Percentiles rank a stretch among this genome's conserved stretches.
phyloP scores from a whole-genome alignment of 805 yeast genomes.

The Lipomyces mesembrius region DNA sequence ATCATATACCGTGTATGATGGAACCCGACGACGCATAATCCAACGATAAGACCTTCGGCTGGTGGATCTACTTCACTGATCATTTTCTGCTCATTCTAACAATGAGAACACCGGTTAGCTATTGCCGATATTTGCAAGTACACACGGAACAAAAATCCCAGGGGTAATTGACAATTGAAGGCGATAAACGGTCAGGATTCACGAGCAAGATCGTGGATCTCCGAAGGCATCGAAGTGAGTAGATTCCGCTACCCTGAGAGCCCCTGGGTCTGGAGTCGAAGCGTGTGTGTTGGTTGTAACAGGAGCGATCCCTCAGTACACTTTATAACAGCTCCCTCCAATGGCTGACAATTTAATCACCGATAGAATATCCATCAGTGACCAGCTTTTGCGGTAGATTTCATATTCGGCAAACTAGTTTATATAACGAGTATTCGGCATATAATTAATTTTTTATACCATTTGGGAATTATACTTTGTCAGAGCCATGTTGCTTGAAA shows the following conservation, averaged over 20 bases:
- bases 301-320: too few species aligned
- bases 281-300: background rate
- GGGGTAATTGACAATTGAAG: background rate
- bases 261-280: background rate
- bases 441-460: too few species aligned
- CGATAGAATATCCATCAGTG: too few species aligned
- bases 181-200: background rate
- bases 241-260: background rate
- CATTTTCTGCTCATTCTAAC: constrained; percentile 20
- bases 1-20: constrained; percentile 60
- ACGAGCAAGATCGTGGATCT: too few species aligned
- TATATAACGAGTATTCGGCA: too few species aligned
- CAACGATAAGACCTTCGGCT: constrained; percentile 59
- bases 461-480: too few species aligned
- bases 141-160: background rate
- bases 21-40: constrained; percentile 88
- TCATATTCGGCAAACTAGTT: too few species aligned
- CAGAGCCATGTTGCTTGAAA: too few species aligned
- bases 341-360: too few species aligned
- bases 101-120: background rate
- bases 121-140: background rate
- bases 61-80: constrained; percentile 11
- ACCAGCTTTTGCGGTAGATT: too few species aligned
- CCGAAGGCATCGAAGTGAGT: background rate
- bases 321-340: too few species aligned